phyloP scores from a whole-genome alignment of 371 early-diverging fungal genomes.

The Mucor lusitanicus region DNA sequence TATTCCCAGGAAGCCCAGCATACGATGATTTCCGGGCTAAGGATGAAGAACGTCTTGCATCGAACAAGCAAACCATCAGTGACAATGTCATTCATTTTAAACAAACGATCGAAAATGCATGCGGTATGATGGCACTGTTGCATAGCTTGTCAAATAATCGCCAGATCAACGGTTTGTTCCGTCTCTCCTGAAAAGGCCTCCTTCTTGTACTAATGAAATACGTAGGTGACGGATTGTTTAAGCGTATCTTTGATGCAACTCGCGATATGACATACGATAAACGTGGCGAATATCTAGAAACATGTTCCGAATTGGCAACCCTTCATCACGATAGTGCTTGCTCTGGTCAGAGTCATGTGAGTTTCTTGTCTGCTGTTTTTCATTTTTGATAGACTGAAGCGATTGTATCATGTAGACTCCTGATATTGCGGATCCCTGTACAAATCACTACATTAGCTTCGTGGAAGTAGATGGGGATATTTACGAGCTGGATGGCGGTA shows the following conservation, averaged over 20 bases:
- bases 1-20: constrained; percentile 67
- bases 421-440: constrained; percentile 63
- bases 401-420: constrained; percentile 51
- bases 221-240: constrained; percentile 58
- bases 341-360: constrained; percentile 73
- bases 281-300: constrained; percentile 71
- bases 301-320: constrained; percentile 52
- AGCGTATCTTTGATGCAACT: constrained; percentile 61
- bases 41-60: constrained; percentile 52
- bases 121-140: constrained; percentile 84
- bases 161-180: constrained; percentile 35
- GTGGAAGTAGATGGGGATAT: constrained; percentile 71
- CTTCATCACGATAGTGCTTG: constrained; percentile 62
- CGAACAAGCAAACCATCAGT: constrained; percentile 53
- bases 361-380: not conserved
- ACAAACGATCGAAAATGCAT: constrained; percentile 92
- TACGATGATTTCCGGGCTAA: constrained; percentile 59
- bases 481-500: constrained; percentile 88
- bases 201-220: not conserved
- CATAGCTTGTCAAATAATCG: constrained; percentile 73
- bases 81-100: constrained; percentile 71
- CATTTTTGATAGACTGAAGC: not conserved
- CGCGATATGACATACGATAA: constrained; percentile 63
- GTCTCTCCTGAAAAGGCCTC: not conserved
- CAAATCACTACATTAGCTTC: constrained; percentile 86